Base-by-base conservation (phyloP, 2,329 filamentous ascomycete species). In the Hypoxylon sp. region DNA sequence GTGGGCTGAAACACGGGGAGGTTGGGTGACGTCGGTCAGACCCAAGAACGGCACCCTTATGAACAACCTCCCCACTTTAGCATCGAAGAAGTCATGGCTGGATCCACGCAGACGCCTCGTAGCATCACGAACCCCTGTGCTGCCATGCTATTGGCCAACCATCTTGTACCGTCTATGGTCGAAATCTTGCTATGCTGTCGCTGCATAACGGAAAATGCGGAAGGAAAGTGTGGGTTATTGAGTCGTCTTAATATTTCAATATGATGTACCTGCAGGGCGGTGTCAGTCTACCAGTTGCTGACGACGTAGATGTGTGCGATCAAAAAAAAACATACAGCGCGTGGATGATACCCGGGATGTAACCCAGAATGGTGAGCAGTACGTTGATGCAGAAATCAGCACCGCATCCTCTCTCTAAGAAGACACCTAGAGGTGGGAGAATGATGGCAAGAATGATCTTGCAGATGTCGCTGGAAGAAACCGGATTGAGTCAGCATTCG, bases 331-430 rank as follows among this genome's bases (percentile, higher is more conserved):
- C 89, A 72, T 89, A 93, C 87, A 93, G 81, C 70, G 91, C 91
- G 83, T 93, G 91, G 79, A 93, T 91, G 82, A 93, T 92, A 80
- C 91, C 90, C 53, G 89, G 89, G 76, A 91, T 86, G 80, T 89
- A 90, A 81, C 88, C 89, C 77, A 90, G 83, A 73, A 91, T 87
- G 71, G 90, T 93, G 81, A 93, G 83, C 76, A 92, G 85, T 81
- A 93, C 89, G 86, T 93, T 93, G 86, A 94, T 93, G 80, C 91
- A 84, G 78, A 94, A 84, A 78, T 93, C 91, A 74, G 89, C 88
- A 79, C 88, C 88, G 81, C 91, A 93, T 75, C 92, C 92, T 74
- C 90, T 88, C 88, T 93, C 91, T 71, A 94, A 89, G 87, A 94
- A 93, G 78, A 94, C 92, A 82, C 91, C 91, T 51, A 94, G 82